Base-by-base conservation (phyloP, 139 green algal genomes). In the Chlamydomonas sp. region DNA sequence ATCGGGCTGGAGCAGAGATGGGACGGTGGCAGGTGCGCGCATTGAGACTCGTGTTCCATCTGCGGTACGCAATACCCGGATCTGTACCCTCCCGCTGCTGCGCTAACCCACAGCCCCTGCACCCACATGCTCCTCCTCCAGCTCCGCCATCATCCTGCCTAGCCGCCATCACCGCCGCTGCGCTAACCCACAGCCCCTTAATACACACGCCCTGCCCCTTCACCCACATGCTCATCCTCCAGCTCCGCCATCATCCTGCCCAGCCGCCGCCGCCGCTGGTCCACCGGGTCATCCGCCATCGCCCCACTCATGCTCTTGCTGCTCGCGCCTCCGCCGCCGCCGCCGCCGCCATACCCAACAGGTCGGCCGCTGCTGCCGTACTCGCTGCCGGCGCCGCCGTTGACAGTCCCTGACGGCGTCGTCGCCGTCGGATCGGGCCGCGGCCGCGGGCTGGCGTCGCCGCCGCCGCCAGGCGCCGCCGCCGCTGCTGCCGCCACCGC, bases 191-290 rank as follows among this genome's bases (percentile, higher is more conserved):
- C 31, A 49, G 71, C 71, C 71, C 71, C 1, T 10, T 2, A 8
- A 3, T 57, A 7, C 82, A 87, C 83, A 49, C 31, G 31, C 31
- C 31, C 31, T 49, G 71, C 71, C 71, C 71, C 1, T 10, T 2
- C 49, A 3, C 74, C 6, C 82, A 87, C 83, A 62, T 87, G 20
- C 61, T 87, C 62, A 2, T 20, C 63, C 72, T 87, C 83, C 73
- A 87, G 69, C 5, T 80, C 83, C 62, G 83, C 83, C 83, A 87
- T 87, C 31, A 87, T 2, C 16, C 17, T 61, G 2, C 83, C 83
- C 62, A 87, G 20, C 12, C 83, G 83, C 83, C 61, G 64, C 49
- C 83, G 72, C n/a, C 83, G 62, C 10, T 16, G 73, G 73, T 87
- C 62, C 62, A 87, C 8, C n/a, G 83, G 83, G 57, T 87, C 83